Percentiles rank a stretch among this genome's conserved stretches.
phyloP scores from a whole-genome alignment of 1,284 basidiomycete species.

The Boletus hoseneyae region DNA sequence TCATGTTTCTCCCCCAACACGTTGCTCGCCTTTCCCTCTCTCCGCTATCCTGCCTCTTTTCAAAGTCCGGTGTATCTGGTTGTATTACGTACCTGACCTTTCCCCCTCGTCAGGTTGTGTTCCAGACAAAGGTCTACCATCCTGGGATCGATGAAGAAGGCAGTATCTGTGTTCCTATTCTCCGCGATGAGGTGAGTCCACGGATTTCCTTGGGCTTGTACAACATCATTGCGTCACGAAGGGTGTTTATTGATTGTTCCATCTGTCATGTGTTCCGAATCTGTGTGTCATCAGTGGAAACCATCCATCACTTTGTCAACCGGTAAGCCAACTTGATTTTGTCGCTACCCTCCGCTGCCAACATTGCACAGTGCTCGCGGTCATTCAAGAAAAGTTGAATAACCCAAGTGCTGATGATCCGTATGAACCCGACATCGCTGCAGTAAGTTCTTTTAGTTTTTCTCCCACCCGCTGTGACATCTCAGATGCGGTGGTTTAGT shows the following conservation, averaged over 20 bases:
- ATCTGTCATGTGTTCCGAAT: slow-evolving; percentile 2
- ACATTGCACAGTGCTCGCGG: slow-evolving; percentile 57
- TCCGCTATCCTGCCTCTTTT: slow-evolving; percentile 9
- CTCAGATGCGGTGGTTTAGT: slow-evolving; percentile 36
- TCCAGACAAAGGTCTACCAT: slow-evolving; percentile 88
- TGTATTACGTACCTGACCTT: slow-evolving; percentile 26
- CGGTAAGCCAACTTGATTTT: slow-evolving; percentile 43
- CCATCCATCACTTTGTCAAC: slow-evolving; percentile 76
- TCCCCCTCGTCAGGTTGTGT: slow-evolving; percentile 59
- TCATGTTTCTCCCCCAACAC: slow-evolving; percentile 24
- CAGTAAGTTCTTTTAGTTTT: slow-evolving; percentile 41
- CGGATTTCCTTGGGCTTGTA: slow-evolving; percentile 4
- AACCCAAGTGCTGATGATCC: slow-evolving; percentile 89
- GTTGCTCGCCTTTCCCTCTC: slow-evolving; percentile 16
- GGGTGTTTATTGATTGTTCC: slow-evolving; percentile 4
- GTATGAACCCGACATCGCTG: slow-evolving; percentile 81
- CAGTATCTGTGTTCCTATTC: slow-evolving; percentile 74
- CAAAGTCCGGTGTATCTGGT: slow-evolving; percentile 4
- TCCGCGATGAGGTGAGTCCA: slow-evolving; percentile 72
- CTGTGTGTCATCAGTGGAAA: slow-evolving; percentile 71
- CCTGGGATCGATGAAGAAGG: slow-evolving; percentile 93
- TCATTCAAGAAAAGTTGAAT: slow-evolving; percentile 83
- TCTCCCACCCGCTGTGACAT: background rate
- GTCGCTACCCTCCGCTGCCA: background rate
- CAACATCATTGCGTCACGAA: background rate